These are phyloP conservation scores for Sporothrix pallida DNA, from an alignment of 2,329 filamentous ascomycete genomes.

Conservation along the genomic window DNA sequence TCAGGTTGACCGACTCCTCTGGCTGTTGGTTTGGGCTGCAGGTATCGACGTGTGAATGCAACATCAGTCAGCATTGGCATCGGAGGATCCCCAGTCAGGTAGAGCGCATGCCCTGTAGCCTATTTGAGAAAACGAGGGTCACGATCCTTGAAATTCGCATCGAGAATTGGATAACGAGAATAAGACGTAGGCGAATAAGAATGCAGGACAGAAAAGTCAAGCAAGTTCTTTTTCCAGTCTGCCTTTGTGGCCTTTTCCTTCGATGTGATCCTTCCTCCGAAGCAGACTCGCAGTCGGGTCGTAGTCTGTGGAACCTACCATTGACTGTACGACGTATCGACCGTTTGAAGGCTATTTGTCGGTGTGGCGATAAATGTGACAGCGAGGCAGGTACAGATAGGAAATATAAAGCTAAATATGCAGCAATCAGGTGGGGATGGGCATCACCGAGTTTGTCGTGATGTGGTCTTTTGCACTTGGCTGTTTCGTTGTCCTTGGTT, in stretches of 20 bases:
- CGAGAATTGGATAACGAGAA: not conserved
- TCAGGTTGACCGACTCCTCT: not conserved
- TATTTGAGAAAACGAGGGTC: conserved; percentile 1
- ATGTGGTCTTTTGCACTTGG: not conserved
- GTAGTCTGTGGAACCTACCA: not conserved
- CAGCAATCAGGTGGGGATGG: not conserved
- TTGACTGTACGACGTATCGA: not conserved
- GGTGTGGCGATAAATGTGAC: not conserved
- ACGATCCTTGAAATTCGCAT: not conserved
- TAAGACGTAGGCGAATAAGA: not conserved
- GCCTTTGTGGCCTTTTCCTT: not conserved
- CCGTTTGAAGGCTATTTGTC: conserved; percentile 2
- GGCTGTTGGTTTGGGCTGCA: conserved; percentile 1
- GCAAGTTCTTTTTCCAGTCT: too few relatives aligned
- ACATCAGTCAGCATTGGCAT: not conserved
- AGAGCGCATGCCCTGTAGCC: not conserved
- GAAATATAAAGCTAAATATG: not conserved
- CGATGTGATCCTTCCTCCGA: not conserved
- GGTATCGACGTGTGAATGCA: not conserved
- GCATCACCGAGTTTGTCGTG: conserved; percentile 13
- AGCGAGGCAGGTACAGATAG: conserved; percentile 1
- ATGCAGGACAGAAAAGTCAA: too few relatives aligned
- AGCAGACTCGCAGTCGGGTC: not conserved
- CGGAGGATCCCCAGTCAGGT: not conserved
- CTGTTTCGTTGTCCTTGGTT: too few relatives aligned